These are phyloP conservation scores for Rubus idaeus DNA, from an alignment of 306 rosid species.

Conservation along the genomic window DNA sequence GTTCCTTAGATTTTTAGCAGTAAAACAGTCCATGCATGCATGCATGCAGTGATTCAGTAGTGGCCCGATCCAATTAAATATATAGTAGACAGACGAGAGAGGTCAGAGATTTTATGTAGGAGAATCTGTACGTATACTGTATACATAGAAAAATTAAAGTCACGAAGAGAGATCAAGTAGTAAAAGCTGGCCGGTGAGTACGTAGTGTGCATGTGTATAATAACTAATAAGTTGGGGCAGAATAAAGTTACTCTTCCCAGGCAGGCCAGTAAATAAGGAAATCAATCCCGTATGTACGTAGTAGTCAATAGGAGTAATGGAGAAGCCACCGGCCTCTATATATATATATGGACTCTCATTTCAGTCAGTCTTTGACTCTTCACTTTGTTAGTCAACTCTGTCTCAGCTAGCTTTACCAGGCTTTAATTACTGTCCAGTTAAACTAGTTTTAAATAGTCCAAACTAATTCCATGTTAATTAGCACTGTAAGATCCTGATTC, in stretches of 20 bases:
- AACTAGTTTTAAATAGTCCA: too few relatives aligned
- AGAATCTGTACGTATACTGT: background rate
- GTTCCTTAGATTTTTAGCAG: conserved; percentile 6
- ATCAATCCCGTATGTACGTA: background rate
- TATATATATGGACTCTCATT: background rate
- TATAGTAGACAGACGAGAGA: background rate
- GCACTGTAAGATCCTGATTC: background rate
- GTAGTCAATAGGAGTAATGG: conserved; percentile 19
- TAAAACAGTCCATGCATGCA: background rate
- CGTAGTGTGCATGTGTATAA: background rate
- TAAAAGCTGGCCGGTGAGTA: background rate
- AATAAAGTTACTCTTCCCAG: conserved; percentile 11
- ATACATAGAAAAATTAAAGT: background rate
- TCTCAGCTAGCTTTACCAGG: background rate
- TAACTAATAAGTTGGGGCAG: background rate
- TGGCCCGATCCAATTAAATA: too few relatives aligned
- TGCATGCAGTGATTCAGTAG: background rate
- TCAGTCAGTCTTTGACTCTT: background rate
- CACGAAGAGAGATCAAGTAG: background rate
- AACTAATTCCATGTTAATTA: background rate
- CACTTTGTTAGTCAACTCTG: conserved; percentile 20
- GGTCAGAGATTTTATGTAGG: background rate
- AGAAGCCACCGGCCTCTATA: conserved; percentile 11
- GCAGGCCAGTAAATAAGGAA: background rate
- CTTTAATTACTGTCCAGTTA: background rate